Evolutionary conservation across 2,329 filamentous ascomycete genomes (phyloP).

Genomic region (Hymenotorrendiella dingleyae): DNA sequence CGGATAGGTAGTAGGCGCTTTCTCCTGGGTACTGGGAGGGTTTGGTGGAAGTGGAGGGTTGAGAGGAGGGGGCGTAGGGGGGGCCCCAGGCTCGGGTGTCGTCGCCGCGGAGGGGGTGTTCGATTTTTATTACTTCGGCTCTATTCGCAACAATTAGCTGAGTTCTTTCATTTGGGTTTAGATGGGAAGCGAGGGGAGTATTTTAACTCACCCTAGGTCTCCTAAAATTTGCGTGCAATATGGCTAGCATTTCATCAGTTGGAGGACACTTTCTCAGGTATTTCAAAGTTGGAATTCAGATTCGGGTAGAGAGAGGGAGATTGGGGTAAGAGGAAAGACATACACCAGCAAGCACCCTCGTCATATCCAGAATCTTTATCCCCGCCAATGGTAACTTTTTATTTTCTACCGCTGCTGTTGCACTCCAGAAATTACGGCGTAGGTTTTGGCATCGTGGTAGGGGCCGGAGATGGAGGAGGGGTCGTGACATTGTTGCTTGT

Average conservation of each 20-base stretch:
- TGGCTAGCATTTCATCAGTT: slow-evolving; percentile 52
- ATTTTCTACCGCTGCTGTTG: slow-evolving; percentile 20
- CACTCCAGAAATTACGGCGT: no score
- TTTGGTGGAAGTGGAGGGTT: no score
- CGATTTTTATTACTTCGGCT: slow-evolving; percentile 94
- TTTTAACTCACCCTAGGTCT: slow-evolving; percentile 83
- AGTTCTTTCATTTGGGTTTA: slow-evolving; percentile 22
- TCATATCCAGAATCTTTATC: slow-evolving; percentile 91
- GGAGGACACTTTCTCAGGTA: not conserved
- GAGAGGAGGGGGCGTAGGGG: slow-evolving; percentile 88
- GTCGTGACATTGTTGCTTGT: no score
- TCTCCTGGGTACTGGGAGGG: slow-evolving; percentile 84
- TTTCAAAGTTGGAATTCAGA: no score
- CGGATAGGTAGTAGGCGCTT: slow-evolving; percentile 88
- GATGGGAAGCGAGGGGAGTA: no score
- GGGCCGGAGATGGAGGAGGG: no score
- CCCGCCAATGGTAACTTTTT: slow-evolving; percentile 69
- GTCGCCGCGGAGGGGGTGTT: slow-evolving; percentile 85
- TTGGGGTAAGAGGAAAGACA: no score
- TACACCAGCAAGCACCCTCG: slow-evolving; percentile 88
- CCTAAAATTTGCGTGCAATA: slow-evolving; percentile 97
- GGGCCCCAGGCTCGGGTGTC: slow-evolving; percentile 96
- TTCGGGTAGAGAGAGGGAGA: no score
- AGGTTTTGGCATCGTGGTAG: no score
- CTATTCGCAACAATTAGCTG: slow-evolving; percentile 38